Base-by-base conservation (phyloP, 768 basidiomycete genomes). In the Leccinum uliginosum region DNA sequence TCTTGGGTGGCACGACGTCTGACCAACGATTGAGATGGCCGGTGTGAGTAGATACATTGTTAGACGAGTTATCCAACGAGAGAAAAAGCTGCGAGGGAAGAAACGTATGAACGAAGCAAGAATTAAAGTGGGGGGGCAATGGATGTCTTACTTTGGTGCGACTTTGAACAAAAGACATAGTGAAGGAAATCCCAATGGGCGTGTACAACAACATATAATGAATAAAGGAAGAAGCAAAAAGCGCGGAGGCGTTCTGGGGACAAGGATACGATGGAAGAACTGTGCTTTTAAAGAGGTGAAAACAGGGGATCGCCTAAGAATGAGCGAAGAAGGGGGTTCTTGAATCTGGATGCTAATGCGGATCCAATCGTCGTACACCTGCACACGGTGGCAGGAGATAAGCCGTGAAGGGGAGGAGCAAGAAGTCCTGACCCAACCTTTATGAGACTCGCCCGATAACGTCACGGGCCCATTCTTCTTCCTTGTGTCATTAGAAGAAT, bases 1-100 rank as follows among this genome's bases (percentile, higher is more conserved):
- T 71, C 53, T 80, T 78, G 5, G 83, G 81, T 17, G 83, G 82
- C 6, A 83, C 73, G 47, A 83, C 69, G 27, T 83, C 78, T 14
- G 83, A 83, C 84, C 82, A 85, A 34, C 81, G 77, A 50, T 63
- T 67, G 44, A 66, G 59, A n/a, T 56, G 54, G 34, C 21, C 12
- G 19, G 61, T 60, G 21, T 19, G 53, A 50, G 43, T 62, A 21
- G 64, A 55, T 12, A 54, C 47, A 17, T 43, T 57, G 6, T 52
- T 49, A 44, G 53, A 32, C 35, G 63, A 46, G 29, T 51, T 40
- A 38, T 71, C 66, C 50, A 68, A 45, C 5, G 72, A 62, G 43
- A 70, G 60, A 47, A 53, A 68, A 40, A 59, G 49, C 71, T 71
- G 35, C 15, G 44, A 29, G 3, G 15, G 53, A 43, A 32, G 23